These are phyloP conservation scores for Cephalotrichum gorgonifer DNA, from an alignment of 2,329 filamentous ascomycete species.

Conservation along the genomic window DNA sequence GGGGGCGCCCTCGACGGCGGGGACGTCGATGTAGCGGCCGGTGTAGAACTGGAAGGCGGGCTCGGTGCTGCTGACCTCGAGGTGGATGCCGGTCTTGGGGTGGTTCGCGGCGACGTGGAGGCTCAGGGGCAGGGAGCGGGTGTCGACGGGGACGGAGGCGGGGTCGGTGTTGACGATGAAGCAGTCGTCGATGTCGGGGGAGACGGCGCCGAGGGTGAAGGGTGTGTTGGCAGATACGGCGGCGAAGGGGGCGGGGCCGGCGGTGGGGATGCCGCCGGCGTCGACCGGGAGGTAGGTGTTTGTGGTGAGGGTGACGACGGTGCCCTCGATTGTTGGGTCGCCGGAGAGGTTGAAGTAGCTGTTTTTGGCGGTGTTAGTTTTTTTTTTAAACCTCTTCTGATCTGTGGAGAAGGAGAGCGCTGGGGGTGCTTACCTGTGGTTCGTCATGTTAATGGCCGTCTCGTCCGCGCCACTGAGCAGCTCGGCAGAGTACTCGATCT, in stretches of 20 bases:
- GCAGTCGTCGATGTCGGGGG: slow-evolving; percentile 80
- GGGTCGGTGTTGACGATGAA: slow-evolving; percentile 66
- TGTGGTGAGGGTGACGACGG: slow-evolving; percentile 56
- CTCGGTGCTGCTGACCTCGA: slow-evolving; percentile 85
- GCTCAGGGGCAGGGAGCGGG: slow-evolving; percentile 49
- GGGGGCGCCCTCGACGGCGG: slow-evolving; percentile 50
- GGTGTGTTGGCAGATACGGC: slow-evolving; percentile 52
- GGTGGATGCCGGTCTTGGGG: slow-evolving; percentile 62
- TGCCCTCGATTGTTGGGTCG: slow-evolving; percentile 41
- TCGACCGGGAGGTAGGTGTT: slow-evolving; percentile 65
- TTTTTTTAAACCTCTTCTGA: not conserved
- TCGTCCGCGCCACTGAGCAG: slow-evolving; percentile 73
- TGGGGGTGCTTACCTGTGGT: slow-evolving; percentile 60
- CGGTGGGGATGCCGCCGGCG: slow-evolving; percentile 61
- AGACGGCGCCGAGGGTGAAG: slow-evolving; percentile 61
- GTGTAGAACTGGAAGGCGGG: slow-evolving; percentile 97
- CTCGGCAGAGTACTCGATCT: slow-evolving; percentile 83
- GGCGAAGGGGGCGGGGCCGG: slow-evolving; percentile 53
- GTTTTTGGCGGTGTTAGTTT: too few species aligned
- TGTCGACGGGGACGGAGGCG: slow-evolving; percentile 52
- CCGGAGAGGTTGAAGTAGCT: slow-evolving; percentile 55
- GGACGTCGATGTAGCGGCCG: slow-evolving; percentile 73
- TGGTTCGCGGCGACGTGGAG: slow-evolving; percentile 65
- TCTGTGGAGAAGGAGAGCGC: not conserved
- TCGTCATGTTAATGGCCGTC: slow-evolving; percentile 87